These are phyloP conservation scores for Podospora pseudoanserina DNA, from an alignment of 495 filamentous ascomycete species.

Conservation along the genomic window DNA sequence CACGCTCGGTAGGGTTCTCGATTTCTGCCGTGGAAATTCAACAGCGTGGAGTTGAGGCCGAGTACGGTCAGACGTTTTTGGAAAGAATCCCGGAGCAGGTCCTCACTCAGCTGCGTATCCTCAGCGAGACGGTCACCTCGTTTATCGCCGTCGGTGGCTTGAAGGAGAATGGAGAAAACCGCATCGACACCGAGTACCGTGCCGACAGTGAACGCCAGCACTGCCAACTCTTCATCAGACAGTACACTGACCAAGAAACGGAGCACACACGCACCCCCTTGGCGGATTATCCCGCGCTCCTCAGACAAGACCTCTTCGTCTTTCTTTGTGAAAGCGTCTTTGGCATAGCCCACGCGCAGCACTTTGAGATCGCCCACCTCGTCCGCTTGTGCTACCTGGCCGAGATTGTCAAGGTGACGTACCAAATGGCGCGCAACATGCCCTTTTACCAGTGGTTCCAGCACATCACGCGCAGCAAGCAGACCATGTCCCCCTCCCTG, in stretches of 20 bases:
- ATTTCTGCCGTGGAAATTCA: slow-evolving; percentile 89
- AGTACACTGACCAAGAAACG: slow-evolving; percentile 43
- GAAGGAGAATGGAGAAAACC: slow-evolving; percentile 55
- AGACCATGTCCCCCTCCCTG: slow-evolving; percentile 34
- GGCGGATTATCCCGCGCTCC: slow-evolving; percentile 59
- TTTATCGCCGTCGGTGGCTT: slow-evolving; percentile 76
- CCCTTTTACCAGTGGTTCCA: slow-evolving; percentile 38
- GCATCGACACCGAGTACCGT: slow-evolving; percentile 62
- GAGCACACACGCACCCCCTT: slow-evolving; percentile 30
- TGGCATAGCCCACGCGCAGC: slow-evolving; percentile 43
- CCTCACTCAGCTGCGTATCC: slow-evolving; percentile 82
- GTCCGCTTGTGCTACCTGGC: slow-evolving; percentile 87
- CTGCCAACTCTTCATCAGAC: slow-evolving; percentile 66
- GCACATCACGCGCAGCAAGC: slow-evolving; percentile 26
- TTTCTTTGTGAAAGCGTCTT: slow-evolving; percentile 80
- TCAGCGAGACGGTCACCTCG: slow-evolving; percentile 82
- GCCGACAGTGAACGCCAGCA: slow-evolving; percentile 69
- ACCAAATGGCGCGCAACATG: slow-evolving; percentile 47
- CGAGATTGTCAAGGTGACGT: slow-evolving; percentile 78
- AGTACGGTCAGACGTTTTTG: slow-evolving; percentile 71
- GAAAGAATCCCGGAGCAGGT: slow-evolving; percentile 78
- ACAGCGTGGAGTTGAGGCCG: slow-evolving; percentile 78
- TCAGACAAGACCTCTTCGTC: slow-evolving; percentile 76
- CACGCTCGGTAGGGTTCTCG: slow-evolving; percentile 75
- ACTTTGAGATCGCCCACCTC: slow-evolving; percentile 75